Percentiles rank a stretch among this genome's conserved stretches.
These are phyloP conservation scores for Rhizophora mangle DNA, from an alignment of 345 rosid species.

Conservation along the genomic window DNA sequence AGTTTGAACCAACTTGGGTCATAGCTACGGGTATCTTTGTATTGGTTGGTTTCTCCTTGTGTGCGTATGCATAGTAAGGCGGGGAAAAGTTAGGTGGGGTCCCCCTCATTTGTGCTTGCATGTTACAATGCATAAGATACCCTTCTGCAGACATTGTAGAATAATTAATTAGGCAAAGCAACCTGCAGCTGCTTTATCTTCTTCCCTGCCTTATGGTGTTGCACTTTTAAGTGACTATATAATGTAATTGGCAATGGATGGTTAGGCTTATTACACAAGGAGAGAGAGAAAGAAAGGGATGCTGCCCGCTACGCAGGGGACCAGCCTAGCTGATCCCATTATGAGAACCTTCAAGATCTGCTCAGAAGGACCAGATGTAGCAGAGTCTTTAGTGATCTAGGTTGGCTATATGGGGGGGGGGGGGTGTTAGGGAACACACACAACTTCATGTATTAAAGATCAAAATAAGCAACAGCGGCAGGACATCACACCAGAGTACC, in stretches of 20 bases:
- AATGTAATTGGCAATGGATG: not conserved
- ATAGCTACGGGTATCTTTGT: not conserved
- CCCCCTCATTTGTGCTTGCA: not conserved
- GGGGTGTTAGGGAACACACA: not conserved
- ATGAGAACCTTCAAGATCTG: not conserved
- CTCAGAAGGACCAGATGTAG: not conserved
- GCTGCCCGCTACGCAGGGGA: conserved; percentile 10
- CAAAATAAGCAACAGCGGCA: not conserved
- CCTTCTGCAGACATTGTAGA: not conserved
- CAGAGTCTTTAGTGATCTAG: not conserved
- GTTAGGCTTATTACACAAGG: not conserved
- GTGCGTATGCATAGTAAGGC: no score
- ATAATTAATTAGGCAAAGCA: not conserved
- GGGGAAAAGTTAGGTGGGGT: not conserved
- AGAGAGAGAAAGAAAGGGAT: not conserved
- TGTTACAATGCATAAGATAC: not conserved
- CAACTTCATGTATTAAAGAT: not conserved
- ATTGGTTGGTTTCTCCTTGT: no score
- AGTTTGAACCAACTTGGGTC: not conserved
- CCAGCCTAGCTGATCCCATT: not conserved
- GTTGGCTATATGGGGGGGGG: not conserved
- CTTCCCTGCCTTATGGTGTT: conserved; percentile 8
- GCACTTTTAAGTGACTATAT: conserved; percentile 14
- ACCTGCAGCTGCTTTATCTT: conserved; percentile 4
- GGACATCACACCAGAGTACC: not conserved